Percentiles rank a stretch among this genome's conserved stretches.
Conservation (phyloP, 2,329 filamentous ascomycete species). For the Xylariaceae sp. region DNA sequence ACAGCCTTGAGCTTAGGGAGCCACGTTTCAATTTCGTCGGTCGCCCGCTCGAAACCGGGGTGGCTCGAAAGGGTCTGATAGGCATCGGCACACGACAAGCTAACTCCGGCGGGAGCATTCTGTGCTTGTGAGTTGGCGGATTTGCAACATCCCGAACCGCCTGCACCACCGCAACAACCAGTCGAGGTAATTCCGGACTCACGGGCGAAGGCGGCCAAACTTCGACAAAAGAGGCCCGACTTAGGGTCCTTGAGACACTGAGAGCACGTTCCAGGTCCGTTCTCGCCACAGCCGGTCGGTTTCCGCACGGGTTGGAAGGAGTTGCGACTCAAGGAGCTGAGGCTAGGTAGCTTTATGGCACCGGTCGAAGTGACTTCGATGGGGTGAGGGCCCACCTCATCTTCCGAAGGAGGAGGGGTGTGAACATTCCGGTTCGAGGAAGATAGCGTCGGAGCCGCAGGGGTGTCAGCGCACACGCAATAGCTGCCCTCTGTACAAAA, state of each 20-base stretch:
- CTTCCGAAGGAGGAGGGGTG: conserved; percentile 57
- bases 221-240: conserved; percentile 77
- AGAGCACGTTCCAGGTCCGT: conserved; percentile 71
- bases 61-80: conserved; percentile 76
- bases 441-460: conserved; percentile 37
- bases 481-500: conserved; percentile 80
- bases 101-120: conserved; percentile 41
- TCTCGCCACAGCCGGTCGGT: conserved; percentile 50
- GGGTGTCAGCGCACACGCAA: conserved; percentile 69
- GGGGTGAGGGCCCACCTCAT: conserved; percentile 51
- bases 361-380: conserved; percentile 57
- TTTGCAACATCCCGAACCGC: conserved; percentile 60
- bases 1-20: conserved; percentile 65
- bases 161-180: conserved; percentile 59
- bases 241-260: conserved; percentile 74
- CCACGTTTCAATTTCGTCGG: conserved; percentile 70
- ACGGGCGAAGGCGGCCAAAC: conserved; percentile 58
- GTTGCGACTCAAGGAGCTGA: conserved; percentile 32
- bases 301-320: conserved; percentile 24
- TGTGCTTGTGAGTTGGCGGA: conserved; percentile 32
- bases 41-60: conserved; percentile 67
- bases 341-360: conserved; percentile 54
- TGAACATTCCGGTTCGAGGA: conserved; percentile 45
- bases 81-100: conserved; percentile 68
- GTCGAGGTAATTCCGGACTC: conserved; percentile 33